phyloP scores from a whole-genome alignment of 495 filamentous ascomycete species.

The Podospora appendiculata region DNA sequence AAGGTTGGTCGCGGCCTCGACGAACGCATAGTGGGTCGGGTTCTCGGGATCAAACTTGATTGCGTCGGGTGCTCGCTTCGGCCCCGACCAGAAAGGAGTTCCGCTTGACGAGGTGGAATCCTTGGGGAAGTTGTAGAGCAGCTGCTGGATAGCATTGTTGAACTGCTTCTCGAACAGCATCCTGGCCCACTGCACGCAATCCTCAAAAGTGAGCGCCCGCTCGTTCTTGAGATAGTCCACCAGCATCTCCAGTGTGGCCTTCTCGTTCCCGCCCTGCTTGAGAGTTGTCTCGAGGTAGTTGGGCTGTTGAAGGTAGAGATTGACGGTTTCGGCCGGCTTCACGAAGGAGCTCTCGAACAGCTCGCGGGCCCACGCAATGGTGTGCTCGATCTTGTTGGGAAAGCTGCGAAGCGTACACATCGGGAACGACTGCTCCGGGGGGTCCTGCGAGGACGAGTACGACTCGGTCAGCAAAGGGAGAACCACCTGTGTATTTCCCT shows the following conservation, averaged over 20 bases:
- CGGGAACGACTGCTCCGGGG: slow-evolving; percentile 96
- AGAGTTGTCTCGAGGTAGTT: slow-evolving; percentile 85
- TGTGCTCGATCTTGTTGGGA: slow-evolving; percentile 98
- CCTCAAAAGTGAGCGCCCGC: slow-evolving; percentile 87
- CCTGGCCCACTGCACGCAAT: slow-evolving; percentile 91
- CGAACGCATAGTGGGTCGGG: slow-evolving; percentile 75
- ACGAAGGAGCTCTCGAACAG: slow-evolving; percentile 92
- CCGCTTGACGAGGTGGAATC: slow-evolving; percentile 83
- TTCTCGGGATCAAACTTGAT: slow-evolving; percentile 81
- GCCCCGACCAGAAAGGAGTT: slow-evolving; percentile 95
- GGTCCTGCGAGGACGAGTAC: slow-evolving; percentile 97
- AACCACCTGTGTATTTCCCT: slow-evolving; percentile 96
- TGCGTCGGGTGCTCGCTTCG: slow-evolving; percentile 92
- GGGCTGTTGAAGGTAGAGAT: slow-evolving; percentile 85
- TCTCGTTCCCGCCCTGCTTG: slow-evolving; percentile 94
- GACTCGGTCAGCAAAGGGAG: slow-evolving; percentile 89
- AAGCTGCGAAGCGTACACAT: slow-evolving; percentile 98
- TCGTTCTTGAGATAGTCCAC: slow-evolving; percentile 87
- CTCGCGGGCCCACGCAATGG: slow-evolving; percentile 96
- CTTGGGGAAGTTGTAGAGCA: slow-evolving; percentile 96
- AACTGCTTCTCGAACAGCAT: slow-evolving; percentile 94
- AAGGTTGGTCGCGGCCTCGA: slow-evolving; percentile 82
- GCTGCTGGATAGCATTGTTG: slow-evolving; percentile 93
- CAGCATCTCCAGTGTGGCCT: slow-evolving; percentile 85
- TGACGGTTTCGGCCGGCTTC: slow-evolving; percentile 88